These are phyloP conservation scores for Eucalyptus lansdowneana DNA, from an alignment of 345 rosid genomes.

Conservation along the genomic window DNA sequence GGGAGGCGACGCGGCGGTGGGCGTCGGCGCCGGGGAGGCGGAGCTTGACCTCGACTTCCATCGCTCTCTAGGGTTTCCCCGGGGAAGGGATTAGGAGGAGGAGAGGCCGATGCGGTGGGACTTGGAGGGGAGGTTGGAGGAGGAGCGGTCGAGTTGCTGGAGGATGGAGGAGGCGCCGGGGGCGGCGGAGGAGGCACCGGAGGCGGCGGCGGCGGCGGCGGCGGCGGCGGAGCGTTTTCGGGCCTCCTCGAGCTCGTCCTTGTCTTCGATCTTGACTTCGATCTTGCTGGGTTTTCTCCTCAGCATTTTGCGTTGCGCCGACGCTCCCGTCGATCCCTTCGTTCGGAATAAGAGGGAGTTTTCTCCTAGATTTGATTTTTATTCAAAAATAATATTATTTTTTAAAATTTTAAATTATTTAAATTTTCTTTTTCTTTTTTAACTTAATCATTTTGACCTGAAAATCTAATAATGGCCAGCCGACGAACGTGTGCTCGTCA, in stretches of 20 bases:
- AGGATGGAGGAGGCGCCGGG: constrained; percentile 30
- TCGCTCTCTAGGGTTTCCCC: not conserved
- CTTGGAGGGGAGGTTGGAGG: constrained; percentile 36
- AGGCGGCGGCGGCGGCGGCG: not conserved
- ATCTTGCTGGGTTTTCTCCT: constrained; percentile 77
- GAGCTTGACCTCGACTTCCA: constrained; percentile 88
- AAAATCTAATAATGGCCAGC: not conserved
- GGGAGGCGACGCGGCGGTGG: constrained; percentile 30
- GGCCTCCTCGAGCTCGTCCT: constrained; percentile 71
- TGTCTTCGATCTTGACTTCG: constrained; percentile 62
- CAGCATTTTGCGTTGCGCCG: constrained; percentile 31
- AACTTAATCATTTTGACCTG: not conserved
- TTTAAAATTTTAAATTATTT: not conserved
- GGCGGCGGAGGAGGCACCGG: constrained; percentile 1
- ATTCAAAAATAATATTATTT: not conserved
- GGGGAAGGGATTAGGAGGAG: not conserved
- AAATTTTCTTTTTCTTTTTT: not conserved
- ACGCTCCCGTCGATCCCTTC: not conserved
- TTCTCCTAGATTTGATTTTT: not conserved
- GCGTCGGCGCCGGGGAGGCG: constrained; percentile 36
- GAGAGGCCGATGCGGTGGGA: constrained; percentile 62
- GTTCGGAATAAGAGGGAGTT: not conserved
- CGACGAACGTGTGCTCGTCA: not conserved
- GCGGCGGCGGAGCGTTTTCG: constrained; percentile 30
- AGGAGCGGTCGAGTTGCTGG: constrained; percentile 41